Evolutionary conservation across 2,329 filamentous ascomycete genomes (phyloP).

Genomic region (Phyllachora maydis): DNA sequence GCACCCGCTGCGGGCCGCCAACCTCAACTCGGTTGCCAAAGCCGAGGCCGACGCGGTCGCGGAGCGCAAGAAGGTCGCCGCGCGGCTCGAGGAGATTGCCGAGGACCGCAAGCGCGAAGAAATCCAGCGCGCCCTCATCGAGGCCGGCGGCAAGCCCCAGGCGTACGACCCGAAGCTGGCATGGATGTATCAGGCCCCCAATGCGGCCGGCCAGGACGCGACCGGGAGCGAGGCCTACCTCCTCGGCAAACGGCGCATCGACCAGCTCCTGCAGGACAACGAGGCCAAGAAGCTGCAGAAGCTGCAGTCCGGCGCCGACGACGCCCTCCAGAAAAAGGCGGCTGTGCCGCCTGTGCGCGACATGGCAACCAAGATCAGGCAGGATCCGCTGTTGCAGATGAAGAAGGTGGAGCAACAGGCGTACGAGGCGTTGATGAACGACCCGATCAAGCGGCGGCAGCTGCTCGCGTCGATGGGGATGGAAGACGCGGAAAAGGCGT

Average conservation of each 20-base stretch:
- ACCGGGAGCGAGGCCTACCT: slow-evolving; percentile 83
- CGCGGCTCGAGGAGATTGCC: slow-evolving; percentile 78
- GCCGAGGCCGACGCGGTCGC: slow-evolving; percentile 80
- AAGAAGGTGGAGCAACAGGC: slow-evolving; percentile 78
- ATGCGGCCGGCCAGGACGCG: slow-evolving; percentile 51
- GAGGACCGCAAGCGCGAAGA: slow-evolving; percentile 89
- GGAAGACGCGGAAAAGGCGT: slow-evolving; percentile 19
- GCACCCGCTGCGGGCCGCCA: slow-evolving; percentile 78
- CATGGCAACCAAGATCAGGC: slow-evolving; percentile 66
- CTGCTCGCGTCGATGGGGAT: slow-evolving; percentile 44
- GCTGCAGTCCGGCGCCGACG: slow-evolving; percentile 51
- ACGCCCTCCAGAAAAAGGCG: slow-evolving; percentile 38
- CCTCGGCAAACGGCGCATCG: slow-evolving; percentile 79
- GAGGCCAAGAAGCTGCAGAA: slow-evolving; percentile 56
- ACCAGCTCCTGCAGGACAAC: slow-evolving; percentile 58
- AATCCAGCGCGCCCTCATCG: slow-evolving; percentile 74
- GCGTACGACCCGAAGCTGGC: slow-evolving; percentile 75
- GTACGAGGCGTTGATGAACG: slow-evolving; percentile 63
- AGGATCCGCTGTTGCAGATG: slow-evolving; percentile 83
- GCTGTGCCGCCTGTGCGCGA: slow-evolving; percentile 60
- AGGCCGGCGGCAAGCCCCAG: slow-evolving; percentile 58
- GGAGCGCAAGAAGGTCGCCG: slow-evolving; percentile 84
- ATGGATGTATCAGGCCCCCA: slow-evolving; percentile 94
- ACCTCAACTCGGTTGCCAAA: slow-evolving; percentile 43
- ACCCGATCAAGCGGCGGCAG: slow-evolving; percentile 45